Percentiles rank a stretch among this genome's conserved stretches.
phyloP scores from a whole-genome alignment of 2,329 filamentous ascomycete species.

The Fusarium luffae region DNA sequence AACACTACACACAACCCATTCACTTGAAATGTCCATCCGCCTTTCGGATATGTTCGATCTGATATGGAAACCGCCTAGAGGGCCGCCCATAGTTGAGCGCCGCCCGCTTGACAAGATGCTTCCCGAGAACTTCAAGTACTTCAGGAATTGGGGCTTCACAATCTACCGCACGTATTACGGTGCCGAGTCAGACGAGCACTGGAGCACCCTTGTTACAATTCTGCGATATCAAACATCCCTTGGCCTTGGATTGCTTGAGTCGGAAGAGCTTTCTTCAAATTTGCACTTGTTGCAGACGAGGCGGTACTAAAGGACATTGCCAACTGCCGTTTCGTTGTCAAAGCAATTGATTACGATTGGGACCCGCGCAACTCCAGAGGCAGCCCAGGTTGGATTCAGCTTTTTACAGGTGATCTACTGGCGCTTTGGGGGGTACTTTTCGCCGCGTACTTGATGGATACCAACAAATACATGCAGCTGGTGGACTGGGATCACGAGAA shows the following conservation, averaged over 20 bases:
- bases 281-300: neutral
- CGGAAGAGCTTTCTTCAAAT: neutral
- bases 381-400: too few species aligned
- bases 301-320: neutral
- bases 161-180: constrained; percentile 25
- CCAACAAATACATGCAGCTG: too few species aligned
- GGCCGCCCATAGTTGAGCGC: neutral
- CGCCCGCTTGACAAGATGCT: neutral
- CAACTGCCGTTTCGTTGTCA: neutral
- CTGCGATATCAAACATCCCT: constrained; percentile 7
- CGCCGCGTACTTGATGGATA: too few species aligned
- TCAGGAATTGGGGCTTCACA: constrained; percentile 12
- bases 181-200: constrained; percentile 2
- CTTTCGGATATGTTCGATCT: neutral
- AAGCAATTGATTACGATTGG: neutral
- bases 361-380: accelerated
- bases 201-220: constrained; percentile 5
- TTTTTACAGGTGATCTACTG: too few species aligned
- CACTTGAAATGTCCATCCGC: too few species aligned
- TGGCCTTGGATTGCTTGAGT: neutral
- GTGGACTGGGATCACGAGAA: too few species aligned
- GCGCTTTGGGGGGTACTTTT: too few species aligned
- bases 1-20: too few species aligned
- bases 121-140: constrained; percentile 20
- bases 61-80: neutral